These are phyloP conservation scores for Zasmidium angulare DNA, from an alignment of 2,329 filamentous ascomycete species.

Conservation along the genomic window DNA sequence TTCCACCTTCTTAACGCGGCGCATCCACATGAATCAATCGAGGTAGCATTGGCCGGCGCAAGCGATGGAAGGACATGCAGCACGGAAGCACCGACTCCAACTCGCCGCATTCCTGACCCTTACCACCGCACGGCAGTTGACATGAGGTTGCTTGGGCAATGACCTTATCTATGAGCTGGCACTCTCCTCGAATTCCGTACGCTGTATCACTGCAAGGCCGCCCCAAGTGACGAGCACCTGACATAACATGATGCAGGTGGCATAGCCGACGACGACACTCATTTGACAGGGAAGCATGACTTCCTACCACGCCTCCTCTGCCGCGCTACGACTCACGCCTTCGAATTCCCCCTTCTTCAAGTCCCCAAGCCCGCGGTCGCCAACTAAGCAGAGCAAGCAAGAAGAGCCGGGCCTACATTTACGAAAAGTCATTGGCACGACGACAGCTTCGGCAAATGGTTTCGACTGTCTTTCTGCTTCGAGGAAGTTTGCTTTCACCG, in stretches of 20 bases:
- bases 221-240: background rate
- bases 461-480: constrained; percentile 77
- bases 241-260: constrained; percentile 8
- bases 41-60: background rate
- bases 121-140: background rate
- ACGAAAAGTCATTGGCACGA: constrained; percentile 86
- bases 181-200: constrained; percentile 17
- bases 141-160: constrained; percentile 10
- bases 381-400: constrained; percentile 49
- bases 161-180: constrained; percentile 12
- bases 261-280: constrained; percentile 23
- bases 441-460: constrained; percentile 77
- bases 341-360: constrained; percentile 68
- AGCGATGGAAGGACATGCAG: background rate
- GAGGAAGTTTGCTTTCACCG: constrained; percentile 79
- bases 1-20: no score
- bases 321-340: constrained; percentile 57
- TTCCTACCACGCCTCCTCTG: constrained; percentile 20
- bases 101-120: background rate
- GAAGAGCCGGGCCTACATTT: constrained; percentile 62
- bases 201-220: background rate
- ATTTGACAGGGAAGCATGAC: constrained; percentile 17
- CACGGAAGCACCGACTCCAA: background rate
- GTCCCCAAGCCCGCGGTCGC: constrained; percentile 63
- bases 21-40: background rate